Evolutionary conservation across 148 eudicot genomes (phyloP).

Genomic region (Rhododendron mucronatum): DNA sequence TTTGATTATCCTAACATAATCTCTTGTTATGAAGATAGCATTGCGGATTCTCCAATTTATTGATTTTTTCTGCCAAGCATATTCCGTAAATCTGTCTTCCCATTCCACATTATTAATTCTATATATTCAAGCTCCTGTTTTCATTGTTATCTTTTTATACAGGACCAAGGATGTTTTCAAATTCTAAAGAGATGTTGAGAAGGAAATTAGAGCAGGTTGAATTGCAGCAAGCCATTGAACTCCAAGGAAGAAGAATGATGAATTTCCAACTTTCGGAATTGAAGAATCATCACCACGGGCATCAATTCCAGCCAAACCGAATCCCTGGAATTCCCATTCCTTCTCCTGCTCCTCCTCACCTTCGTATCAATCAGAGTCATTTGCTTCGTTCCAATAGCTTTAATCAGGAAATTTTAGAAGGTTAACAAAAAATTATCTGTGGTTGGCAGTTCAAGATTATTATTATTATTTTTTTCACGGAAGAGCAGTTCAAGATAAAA

Average conservation of each 20-base stretch:
- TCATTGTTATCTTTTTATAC: background rate
- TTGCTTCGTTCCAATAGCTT: constrained; percentile 19
- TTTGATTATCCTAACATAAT: background rate
- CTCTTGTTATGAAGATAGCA: background rate
- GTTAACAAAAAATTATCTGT: constrained; percentile 16
- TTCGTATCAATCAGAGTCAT: constrained; percentile 18
- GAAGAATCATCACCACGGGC: constrained; percentile 39
- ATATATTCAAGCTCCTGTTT: background rate
- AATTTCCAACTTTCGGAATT: constrained; percentile 66
- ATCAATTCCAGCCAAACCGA: constrained; percentile 32
- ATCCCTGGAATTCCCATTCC: constrained; percentile 18
- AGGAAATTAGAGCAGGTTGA: constrained; percentile 70
- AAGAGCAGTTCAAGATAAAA: background rate
- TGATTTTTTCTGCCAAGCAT: background rate
- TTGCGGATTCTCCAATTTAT: background rate
- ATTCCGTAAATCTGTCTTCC: background rate
- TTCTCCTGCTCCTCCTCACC: constrained; percentile 22
- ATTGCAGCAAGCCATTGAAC: constrained; percentile 78
- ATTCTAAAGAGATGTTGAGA: constrained; percentile 58
- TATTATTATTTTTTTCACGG: too few relatives aligned
- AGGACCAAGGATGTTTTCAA: constrained; percentile 71
- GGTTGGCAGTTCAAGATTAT: background rate
- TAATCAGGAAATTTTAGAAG: constrained; percentile 42
- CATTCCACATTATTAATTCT: background rate
- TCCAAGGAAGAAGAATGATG: constrained; percentile 72